Conservation (phyloP, 78 protist species). For the Polysphondylium violaceum region DNA sequence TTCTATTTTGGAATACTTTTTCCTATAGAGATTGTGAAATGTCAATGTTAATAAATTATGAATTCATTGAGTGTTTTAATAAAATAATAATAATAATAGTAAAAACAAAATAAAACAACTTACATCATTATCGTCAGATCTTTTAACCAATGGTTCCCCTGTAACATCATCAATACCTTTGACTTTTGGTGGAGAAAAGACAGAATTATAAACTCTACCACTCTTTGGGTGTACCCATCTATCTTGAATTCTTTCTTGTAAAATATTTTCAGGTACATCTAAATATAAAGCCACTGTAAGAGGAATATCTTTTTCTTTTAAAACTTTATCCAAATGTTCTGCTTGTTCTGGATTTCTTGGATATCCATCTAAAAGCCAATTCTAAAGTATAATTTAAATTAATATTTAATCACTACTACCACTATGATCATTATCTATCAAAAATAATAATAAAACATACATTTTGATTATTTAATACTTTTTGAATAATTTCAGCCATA, state of each 20-base stretch:
- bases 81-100: neutral
- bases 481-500: constrained; percentile 50
- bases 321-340: constrained; percentile 26
- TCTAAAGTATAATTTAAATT: neutral
- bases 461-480: constrained; percentile 15
- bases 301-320: constrained; percentile 14
- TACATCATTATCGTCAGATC: constrained; percentile 95
- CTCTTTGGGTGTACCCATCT: constrained; percentile 81
- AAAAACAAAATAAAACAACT: too few species aligned
- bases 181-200: constrained; percentile 92
- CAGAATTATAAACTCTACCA: constrained; percentile 93
- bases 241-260: constrained; percentile 68
- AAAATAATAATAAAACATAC: neutral
- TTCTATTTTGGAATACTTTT: constrained; percentile 44
- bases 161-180: constrained; percentile 91
- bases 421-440: neutral
- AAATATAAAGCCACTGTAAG: constrained; percentile 61
- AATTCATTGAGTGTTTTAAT: neutral
- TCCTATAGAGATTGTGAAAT: neutral
- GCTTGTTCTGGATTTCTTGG: constrained; percentile 90
- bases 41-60: neutral
- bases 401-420: neutral
- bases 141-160: constrained; percentile 95
- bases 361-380: constrained; percentile 92
- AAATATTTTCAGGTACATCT: constrained; percentile 71